These are phyloP conservation scores for Fimicolochytrium jonesii DNA, from an alignment of 192 early-diverging fungal species.

Conservation along the genomic window DNA sequence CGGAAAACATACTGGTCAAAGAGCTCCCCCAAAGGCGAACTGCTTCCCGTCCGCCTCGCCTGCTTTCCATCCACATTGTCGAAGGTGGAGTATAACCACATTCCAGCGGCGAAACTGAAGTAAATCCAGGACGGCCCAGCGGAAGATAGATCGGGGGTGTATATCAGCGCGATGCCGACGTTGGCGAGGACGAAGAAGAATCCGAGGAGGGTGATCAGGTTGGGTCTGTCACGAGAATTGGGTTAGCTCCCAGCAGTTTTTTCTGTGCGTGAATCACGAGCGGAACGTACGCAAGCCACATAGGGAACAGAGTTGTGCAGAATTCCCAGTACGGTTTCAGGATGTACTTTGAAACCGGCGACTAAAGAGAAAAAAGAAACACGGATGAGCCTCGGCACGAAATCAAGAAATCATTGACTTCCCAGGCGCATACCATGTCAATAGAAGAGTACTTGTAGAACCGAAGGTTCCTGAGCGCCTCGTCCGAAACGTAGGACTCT, in stretches of 20 bases:
- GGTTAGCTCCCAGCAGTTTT: not conserved
- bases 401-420: not conserved
- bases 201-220: slow-evolving; percentile 86
- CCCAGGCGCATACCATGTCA: slow-evolving; percentile 9
- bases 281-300: slow-evolving; percentile 83
- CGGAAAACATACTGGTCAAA: slow-evolving; percentile 97
- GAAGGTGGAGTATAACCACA: slow-evolving; percentile 85
- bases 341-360: slow-evolving; percentile 74
- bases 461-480: slow-evolving; percentile 16
- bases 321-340: slow-evolving; percentile 87
- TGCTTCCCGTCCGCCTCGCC: slow-evolving; percentile 83
- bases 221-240: slow-evolving; percentile 53
- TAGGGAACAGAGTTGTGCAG: slow-evolving; percentile 79
- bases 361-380: slow-evolving; percentile 53
- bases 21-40: slow-evolving; percentile 89
- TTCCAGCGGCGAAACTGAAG: slow-evolving; percentile 68
- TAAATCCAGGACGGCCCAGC: slow-evolving; percentile 80
- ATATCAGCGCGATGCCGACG: slow-evolving; percentile 65
- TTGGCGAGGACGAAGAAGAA: slow-evolving; percentile 75
- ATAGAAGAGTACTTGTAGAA: slow-evolving; percentile 33
- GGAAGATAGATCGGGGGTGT: slow-evolving; percentile 64
- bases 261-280: not conserved
- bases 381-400: not conserved
- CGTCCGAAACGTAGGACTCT: slow-evolving; percentile 26
- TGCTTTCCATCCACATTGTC: slow-evolving; percentile 97